Percentiles rank a stretch among this genome's conserved stretches.
These are phyloP conservation scores for Wickerhamiella vanderwaltii DNA, from an alignment of 805 yeast species.

Conservation along the genomic window DNA sequence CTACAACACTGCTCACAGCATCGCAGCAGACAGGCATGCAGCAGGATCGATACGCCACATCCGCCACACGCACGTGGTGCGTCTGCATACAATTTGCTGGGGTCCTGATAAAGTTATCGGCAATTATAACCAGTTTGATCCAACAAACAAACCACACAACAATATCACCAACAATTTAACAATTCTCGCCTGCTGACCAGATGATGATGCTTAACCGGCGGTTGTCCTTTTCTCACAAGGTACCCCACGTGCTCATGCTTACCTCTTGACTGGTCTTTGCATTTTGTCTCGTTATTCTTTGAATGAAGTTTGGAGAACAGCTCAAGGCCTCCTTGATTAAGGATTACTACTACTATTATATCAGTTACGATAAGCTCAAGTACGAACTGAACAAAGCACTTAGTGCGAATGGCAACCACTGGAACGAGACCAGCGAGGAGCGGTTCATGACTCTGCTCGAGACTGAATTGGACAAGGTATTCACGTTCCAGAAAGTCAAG, in stretches of 20 bases:
- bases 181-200: too few relatives aligned
- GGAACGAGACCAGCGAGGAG: conserved; percentile 76
- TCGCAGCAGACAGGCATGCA: too few relatives aligned
- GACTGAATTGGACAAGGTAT: conserved; percentile 81
- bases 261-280: conserved; percentile 1
- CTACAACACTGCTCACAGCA: too few relatives aligned
- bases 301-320: conserved; percentile 94
- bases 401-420: conserved; percentile 38
- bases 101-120: too few relatives aligned
- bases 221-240: too few relatives aligned
- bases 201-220: too few relatives aligned
- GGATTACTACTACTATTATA: conserved; percentile 82
- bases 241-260: conserved; percentile 10
- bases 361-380: conserved; percentile 83
- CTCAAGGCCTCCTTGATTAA: conserved; percentile 77
- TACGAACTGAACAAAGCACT: conserved; percentile 62
- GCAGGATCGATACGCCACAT: too few relatives aligned
- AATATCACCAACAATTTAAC: too few relatives aligned
- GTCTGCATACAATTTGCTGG: too few relatives aligned
- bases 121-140: too few relatives aligned
- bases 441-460: conserved; percentile 65
- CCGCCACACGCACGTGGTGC: too few relatives aligned
- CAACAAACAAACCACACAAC: too few relatives aligned
- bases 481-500: conserved; percentile 79
- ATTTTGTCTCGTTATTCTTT: neutral